phyloP scores from a whole-genome alignment of 805 yeast species.

The Cyberlindnera amylophila region DNA sequence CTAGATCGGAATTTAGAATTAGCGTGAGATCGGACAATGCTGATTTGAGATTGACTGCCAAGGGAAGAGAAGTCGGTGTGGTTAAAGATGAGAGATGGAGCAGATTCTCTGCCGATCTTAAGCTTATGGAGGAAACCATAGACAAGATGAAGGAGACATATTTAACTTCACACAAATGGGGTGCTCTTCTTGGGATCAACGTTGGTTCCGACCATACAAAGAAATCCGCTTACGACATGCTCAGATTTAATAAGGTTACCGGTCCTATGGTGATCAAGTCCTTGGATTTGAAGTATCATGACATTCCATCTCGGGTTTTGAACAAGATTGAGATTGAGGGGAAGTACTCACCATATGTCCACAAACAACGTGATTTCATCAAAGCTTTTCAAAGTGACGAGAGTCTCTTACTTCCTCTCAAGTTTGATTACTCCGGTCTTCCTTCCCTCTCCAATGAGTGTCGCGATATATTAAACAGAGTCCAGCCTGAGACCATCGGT shows the following conservation, averaged over 20 bases:
- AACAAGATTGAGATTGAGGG: conserved; percentile 74
- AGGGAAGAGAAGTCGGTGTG: conserved; percentile 64
- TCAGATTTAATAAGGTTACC: conserved; percentile 48
- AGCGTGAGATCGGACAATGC: conserved; percentile 94
- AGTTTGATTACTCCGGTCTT: conserved; percentile 56
- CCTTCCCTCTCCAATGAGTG: conserved; percentile 76
- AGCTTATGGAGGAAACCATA: conserved; percentile 40
- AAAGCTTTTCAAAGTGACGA: conserved; percentile 85
- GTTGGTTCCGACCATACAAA: conserved; percentile 52
- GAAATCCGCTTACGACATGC: conserved; percentile 67
- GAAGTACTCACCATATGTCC: conserved; percentile 74
- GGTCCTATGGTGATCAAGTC: conserved; percentile 13
- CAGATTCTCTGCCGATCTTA: conserved; percentile 41
- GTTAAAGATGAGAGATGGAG: conserved; percentile 58
- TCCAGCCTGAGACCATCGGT: conserved; percentile 87
- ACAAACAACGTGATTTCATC: conserved; percentile 66
- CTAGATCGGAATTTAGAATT: conserved; percentile 89
- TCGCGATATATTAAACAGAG: conserved; percentile 58
- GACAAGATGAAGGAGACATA: conserved; percentile 41
- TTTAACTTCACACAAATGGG: conserved; percentile 64
- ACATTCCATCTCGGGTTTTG: conserved; percentile 42
- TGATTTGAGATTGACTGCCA: conserved; percentile 72
- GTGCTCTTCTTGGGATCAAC: conserved; percentile 38
- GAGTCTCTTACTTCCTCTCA: conserved; percentile 60
- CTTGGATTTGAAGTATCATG: conserved; percentile 23